Percentiles rank a stretch among this genome's conserved stretches.
These are phyloP conservation scores for Symbiodinium natans DNA, from an alignment of 73 alveolate species.

Conservation along the genomic window DNA sequence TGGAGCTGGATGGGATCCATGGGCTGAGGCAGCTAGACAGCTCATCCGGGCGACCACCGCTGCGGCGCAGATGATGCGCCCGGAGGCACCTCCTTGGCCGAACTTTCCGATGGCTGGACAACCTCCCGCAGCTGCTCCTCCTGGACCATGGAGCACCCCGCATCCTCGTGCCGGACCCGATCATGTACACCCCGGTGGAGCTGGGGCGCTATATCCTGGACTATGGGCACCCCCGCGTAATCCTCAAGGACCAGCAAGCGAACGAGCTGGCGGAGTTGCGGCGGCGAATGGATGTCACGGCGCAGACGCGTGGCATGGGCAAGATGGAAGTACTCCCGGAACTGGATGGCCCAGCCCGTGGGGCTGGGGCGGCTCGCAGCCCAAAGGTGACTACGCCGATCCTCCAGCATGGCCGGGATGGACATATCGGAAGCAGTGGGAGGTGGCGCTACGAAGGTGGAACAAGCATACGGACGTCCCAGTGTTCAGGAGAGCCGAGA, in stretches of 20 bases:
- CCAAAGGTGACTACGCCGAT: neutral
- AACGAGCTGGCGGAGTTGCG: neutral
- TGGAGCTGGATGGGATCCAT: neutral
- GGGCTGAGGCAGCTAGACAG: neutral
- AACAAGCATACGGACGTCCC: constrained; percentile 14
- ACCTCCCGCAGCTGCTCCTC: neutral
- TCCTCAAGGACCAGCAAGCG: neutral
- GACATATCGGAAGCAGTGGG: neutral
- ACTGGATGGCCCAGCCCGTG: neutral
- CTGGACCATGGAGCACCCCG: no score
- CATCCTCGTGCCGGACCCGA: no score
- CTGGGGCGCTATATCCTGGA: neutral
- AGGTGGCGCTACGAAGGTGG: neutral
- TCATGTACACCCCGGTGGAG: no score
- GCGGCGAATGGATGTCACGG: neutral
- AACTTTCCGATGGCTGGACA: neutral
- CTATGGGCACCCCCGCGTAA: neutral
- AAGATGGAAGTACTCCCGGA: neutral
- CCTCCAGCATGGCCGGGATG: constrained; percentile 31
- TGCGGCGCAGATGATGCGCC: neutral
- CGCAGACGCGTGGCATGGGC: no score
- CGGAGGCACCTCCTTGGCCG: neutral
- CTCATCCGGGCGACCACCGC: neutral
- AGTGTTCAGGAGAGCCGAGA: neutral
- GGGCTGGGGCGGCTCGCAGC: neutral